Evolutionary conservation across 116 monocot species (phyloP).

Genomic region (Iris pallida): DNA sequence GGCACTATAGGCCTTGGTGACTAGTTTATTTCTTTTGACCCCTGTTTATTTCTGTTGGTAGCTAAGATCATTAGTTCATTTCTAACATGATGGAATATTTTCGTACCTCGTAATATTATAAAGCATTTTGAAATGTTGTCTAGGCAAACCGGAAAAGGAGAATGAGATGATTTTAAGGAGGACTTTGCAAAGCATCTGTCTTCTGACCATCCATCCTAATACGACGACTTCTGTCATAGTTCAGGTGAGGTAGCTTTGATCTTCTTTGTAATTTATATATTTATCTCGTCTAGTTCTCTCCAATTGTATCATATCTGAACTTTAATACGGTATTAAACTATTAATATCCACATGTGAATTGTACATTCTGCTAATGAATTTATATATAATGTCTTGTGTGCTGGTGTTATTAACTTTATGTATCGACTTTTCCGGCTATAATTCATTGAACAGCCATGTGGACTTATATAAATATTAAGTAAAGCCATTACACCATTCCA

Average conservation of each 20-base stretch:
- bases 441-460: neutral
- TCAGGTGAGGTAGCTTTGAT: conserved; percentile 49
- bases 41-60: no score
- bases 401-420: conserved; percentile 1
- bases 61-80: no score
- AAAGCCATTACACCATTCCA: neutral
- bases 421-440: neutral
- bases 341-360: neutral
- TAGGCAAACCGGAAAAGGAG: conserved; percentile 86
- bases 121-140: neutral
- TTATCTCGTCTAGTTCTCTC: neutral
- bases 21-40: no score
- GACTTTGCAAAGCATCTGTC: conserved; percentile 82
- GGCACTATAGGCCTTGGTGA: no score
- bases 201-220: conserved; percentile 77
- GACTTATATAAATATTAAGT: neutral
- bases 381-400: neutral
- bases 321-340: neutral
- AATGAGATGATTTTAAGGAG: conserved; percentile 83
- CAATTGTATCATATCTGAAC: neutral
- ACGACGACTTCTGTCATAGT: conserved; percentile 84
- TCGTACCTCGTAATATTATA: no score
- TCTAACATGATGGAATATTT: no score
- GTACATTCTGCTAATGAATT: neutral
- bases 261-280: neutral